Base-by-base conservation (phyloP, 73 alveolate species). In the Paramecium pentaurelia region DNA sequence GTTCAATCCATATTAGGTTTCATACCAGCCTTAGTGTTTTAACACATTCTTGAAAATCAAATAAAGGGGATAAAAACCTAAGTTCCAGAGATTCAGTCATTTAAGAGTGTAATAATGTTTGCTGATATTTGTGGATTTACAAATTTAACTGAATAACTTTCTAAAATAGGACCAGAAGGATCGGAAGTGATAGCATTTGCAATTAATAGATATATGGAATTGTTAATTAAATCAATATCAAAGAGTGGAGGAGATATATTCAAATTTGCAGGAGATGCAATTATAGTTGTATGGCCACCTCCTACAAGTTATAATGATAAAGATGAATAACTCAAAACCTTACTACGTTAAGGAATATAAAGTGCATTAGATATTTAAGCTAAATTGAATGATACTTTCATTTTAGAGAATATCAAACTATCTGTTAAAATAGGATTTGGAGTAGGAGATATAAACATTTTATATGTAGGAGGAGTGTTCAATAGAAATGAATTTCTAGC, bases 211-310 rank as follows among this genome's bases (percentile, higher is more conserved):
- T 97, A 96, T 86, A 97, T 98, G 98, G 99, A 98, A 93, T 95
- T 96, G 77, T 88, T 97, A 80, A 97, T 97, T 42, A 95, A 94
- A 60, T 92, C 95, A 44, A 93, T 97, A 28, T 97, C 97, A 11
- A 95, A 95, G 80, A 94, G 95, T 95, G 99, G 99, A 16, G 99
- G 99, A 14, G 99, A 98, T 92, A 97, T 98, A 16, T 96, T 98
- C 58, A 98, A 98, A 92, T 96, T 97, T 92, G 99, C 97, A 37
- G 99, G 99, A 60, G 99, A 98, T 88, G 99, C 99, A 2, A 93
- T 98, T 96, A 95, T 96, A 86, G 99, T 98, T 38, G 97, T 98
- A 86, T 98, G 99, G 99, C 99, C 99, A 38, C 94, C 94, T 8
- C 59, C 94, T 0, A 71, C 68, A 45, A 20, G 77, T 6, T 71